Evolutionary conservation across 2,329 filamentous ascomycete species (phyloP), one percentile per base, ranked within the genome.

Genomic region (Scopulariopsis brevicaulis): DNA sequence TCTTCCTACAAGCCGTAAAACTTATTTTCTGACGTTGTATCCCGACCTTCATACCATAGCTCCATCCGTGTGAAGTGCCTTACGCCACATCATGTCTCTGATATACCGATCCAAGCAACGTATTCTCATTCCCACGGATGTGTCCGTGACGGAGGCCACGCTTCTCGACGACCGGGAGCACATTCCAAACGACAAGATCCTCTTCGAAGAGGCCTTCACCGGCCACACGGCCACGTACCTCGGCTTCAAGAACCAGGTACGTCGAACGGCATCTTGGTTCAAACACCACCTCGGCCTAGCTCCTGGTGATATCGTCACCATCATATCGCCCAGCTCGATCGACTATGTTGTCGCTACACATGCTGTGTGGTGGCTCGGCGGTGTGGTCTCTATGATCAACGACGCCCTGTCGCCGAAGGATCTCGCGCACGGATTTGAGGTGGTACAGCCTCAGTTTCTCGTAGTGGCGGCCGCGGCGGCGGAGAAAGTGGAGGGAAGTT

Each of bases 181-280:
- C 25, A 52, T 52, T 24, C 48, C 22, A 56, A 63, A 32, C 15
- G 53, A 34, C 22, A 54, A 54, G 34, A 20, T 54, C 53, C 12
- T 54, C 20, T 54, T 34, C 14, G 53, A 54, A 20, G 53, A 54
- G 32, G 53, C 53, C 15, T 54, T 54, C 34, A 54, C 53, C 25
- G 53, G 53, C 53, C 25, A 12, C 25, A 54, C 28, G 6, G 53
- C 34, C 15, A 54, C 53, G 25, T 54, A 54, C n/a, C 25, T 35
- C 6, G 53, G 35, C 28, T 55, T 55, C 28, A 35, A 25, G 32
- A 20, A 2, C 7, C 18, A 37, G 22, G 53, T 55, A 43, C 18
- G 34, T 7, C 2, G 12, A 20, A 25, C 22, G 34, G 53, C 53
- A 12, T 15, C 18, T 20, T 55, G 28, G 53, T 18, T 55, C 34